Evolutionary conservation across 768 basidiomycete genomes (phyloP).

Genomic region (Termitomyces sp.): DNA sequence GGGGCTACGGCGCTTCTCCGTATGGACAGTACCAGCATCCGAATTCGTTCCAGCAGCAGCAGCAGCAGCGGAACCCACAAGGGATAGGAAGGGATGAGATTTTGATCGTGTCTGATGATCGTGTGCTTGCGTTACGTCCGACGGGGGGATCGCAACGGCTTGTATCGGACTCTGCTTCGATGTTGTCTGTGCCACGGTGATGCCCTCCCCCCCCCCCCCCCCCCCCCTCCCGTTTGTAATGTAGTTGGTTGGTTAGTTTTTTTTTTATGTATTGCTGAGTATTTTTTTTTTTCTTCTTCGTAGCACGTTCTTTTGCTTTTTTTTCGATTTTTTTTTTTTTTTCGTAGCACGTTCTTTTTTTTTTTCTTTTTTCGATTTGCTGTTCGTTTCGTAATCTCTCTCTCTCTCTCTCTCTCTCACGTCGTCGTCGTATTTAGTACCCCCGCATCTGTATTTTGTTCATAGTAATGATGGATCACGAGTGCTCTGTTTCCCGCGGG

Average conservation of each 20-base stretch:
- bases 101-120: constrained; percentile 86
- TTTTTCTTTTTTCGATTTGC: neutral
- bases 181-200: constrained; percentile 40
- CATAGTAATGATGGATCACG: constrained; percentile 10
- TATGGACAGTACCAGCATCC: constrained; percentile 32
- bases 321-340: neutral
- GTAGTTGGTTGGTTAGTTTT: neutral
- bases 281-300: neutral
- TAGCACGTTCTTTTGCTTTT: neutral
- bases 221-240: neutral
- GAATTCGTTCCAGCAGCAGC: constrained; percentile 27
- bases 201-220: too few species aligned
- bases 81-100: constrained; percentile 75
- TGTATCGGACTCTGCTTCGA: constrained; percentile 43
- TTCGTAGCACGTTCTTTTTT: constrained; percentile 12
- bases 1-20: constrained; percentile 29
- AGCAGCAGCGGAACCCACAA: constrained; percentile 35
- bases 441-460: constrained; percentile 11
- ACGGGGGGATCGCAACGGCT: constrained; percentile 34
- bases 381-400: neutral
- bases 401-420: neutral
- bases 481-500: neutral
- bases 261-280: neutral
- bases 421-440: constrained; percentile 2
- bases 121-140: constrained; percentile 68